phyloP scores from a whole-genome alignment of 1,284 basidiomycete species.

The Rhodotorula sp. region DNA sequence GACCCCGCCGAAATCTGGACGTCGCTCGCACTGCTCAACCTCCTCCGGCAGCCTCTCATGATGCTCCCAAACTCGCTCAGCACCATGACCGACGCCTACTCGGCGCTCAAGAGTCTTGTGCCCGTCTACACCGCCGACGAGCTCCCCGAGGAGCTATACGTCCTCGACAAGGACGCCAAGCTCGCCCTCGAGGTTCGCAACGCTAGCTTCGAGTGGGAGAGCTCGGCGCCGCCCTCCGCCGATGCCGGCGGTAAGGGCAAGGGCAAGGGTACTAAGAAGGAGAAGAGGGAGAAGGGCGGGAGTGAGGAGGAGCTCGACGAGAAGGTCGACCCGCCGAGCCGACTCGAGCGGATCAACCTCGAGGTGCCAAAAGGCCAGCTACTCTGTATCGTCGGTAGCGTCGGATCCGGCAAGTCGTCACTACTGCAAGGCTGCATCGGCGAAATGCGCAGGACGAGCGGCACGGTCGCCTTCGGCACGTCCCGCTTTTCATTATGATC shows the following conservation, averaged over 20 bases:
- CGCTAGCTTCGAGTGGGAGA: constrained; percentile 69
- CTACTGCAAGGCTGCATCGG: constrained; percentile 69
- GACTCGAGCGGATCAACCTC: constrained; percentile 59
- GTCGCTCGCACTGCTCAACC: constrained; percentile 18
- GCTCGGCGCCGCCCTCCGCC: constrained; percentile 41
- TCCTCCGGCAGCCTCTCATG: constrained; percentile 54
- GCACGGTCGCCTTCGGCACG: constrained; percentile 53
- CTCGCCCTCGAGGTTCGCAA: constrained; percentile 58
- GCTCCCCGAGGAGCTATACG: constrained; percentile 51
- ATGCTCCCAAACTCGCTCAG: constrained; percentile 68
- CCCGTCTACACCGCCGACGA: constrained; percentile 38
- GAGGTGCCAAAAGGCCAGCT: constrained; percentile 61
- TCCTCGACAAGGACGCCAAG: constrained; percentile 63
- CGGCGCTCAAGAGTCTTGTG: constrained; percentile 17
- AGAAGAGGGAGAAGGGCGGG: constrained; percentile 51
- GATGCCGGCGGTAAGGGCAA: constrained; percentile 32
- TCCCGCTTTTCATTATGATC: too few species aligned
- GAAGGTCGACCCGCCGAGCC: constrained; percentile 40
- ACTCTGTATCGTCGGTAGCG: constrained; percentile 65
- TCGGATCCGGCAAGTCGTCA: constrained; percentile 64
- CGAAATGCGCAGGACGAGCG: constrained; percentile 65
- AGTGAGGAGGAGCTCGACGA: constrained; percentile 27
- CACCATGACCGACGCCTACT: constrained; percentile 62
- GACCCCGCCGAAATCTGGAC: constrained; percentile 52
- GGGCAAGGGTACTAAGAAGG: constrained; percentile 51